Conservation (phyloP, 2,329 filamentous ascomycete species). For the Leptoxyphium fumago region DNA sequence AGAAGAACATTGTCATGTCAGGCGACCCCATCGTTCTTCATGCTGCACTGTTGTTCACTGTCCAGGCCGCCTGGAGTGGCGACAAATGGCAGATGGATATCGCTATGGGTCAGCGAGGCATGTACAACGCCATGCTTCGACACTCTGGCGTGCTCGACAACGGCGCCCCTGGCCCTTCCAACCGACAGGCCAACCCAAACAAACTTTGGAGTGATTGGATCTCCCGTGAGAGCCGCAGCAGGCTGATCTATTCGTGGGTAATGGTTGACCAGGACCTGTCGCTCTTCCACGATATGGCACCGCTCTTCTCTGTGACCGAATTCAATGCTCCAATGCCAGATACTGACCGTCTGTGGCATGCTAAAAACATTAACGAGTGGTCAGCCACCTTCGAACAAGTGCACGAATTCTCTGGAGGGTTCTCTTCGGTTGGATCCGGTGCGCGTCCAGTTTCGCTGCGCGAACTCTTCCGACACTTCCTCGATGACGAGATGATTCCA, state of each 20-base stretch:
- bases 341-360: constrained; percentile 48
- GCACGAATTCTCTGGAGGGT: constrained; percentile 39
- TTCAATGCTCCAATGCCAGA: constrained; percentile 50
- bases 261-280: constrained; percentile 60
- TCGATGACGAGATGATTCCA: constrained; percentile 45
- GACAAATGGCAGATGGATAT: constrained; percentile 70
- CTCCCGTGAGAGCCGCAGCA: constrained; percentile 47
- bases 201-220: constrained; percentile 50
- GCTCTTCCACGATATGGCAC: constrained; percentile 48
- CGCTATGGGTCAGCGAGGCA: constrained; percentile 56
- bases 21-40: constrained; percentile 50
- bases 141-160: constrained; percentile 52
- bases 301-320: constrained; percentile 50
- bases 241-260: constrained; percentile 60
- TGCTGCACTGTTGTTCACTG: constrained; percentile 52
- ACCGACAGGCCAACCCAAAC: constrained; percentile 34
- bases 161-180: constrained; percentile 27
- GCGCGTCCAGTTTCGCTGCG: constrained; percentile 43
- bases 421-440: constrained; percentile 38
- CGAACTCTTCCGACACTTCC: constrained; percentile 52
- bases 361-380: constrained; percentile 45
- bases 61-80: constrained; percentile 57
- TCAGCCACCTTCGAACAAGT: constrained; percentile 42
- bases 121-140: constrained; percentile 59
- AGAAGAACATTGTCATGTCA: constrained; percentile 55